These are phyloP conservation scores for Discostella pseudostelligera DNA, from an alignment of 108 stramenopile genomes.

Conservation along the genomic window DNA sequence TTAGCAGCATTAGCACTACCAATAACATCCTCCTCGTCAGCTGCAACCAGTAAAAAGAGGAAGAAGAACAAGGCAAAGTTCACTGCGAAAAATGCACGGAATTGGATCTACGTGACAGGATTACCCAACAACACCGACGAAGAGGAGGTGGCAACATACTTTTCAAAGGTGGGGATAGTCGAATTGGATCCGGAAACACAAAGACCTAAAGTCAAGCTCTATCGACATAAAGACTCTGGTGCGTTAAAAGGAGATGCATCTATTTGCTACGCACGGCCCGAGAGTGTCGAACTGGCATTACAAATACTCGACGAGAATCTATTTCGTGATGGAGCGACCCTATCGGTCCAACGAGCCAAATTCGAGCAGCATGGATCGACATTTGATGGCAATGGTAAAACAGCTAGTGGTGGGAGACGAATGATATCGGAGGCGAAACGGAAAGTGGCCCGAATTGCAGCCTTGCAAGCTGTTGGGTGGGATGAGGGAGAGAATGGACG, in stretches of 20 bases:
- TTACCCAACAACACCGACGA: constrained; percentile 81
- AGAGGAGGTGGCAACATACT: constrained; percentile 75
- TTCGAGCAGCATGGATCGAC: constrained; percentile 65
- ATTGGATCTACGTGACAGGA: constrained; percentile 87
- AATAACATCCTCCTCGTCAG: neutral
- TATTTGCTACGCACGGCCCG: constrained; percentile 88
- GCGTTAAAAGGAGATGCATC: constrained; percentile 90
- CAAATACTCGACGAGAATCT: constrained; percentile 81
- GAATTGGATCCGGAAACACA: constrained; percentile 91
- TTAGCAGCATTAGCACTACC: neutral
- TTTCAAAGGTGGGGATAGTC: constrained; percentile 87
- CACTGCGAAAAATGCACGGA: constrained; percentile 73
- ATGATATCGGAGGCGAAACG: constrained; percentile 63
- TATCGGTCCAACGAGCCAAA: constrained; percentile 62
- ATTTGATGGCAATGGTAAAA: constrained; percentile 21
- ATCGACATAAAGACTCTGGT: constrained; percentile 57
- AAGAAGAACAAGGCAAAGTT: constrained; percentile 82
- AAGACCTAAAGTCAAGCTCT: constrained; percentile 90
- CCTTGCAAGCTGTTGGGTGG: constrained; percentile 81
- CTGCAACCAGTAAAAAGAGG: constrained; percentile 51
- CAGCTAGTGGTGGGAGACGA: constrained; percentile 19
- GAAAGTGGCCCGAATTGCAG: constrained; percentile 73
- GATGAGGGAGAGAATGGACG: constrained; percentile 83
- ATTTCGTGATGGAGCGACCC: constrained; percentile 50
- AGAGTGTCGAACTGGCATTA: constrained; percentile 90